Conservation (phyloP, 495 filamentous ascomycete species). For the Geopyxis carbonaria region DNA sequence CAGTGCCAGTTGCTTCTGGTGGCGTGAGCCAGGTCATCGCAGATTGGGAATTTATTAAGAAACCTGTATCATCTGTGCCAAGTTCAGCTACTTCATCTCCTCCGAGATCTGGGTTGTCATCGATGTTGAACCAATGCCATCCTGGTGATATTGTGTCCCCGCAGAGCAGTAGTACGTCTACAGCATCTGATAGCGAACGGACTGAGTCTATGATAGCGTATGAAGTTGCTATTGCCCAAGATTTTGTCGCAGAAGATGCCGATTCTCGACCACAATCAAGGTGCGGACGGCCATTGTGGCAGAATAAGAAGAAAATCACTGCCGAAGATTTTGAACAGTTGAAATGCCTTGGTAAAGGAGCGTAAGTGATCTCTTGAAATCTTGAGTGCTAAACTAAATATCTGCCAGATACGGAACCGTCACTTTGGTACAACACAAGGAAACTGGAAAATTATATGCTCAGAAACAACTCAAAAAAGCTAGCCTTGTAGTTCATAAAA, state of each 20-base stretch:
- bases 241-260: constrained; percentile 68
- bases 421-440: constrained; percentile 68
- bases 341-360: constrained; percentile 92
- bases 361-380: constrained; percentile 24
- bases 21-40: too few species aligned
- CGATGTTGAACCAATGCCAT: constrained; percentile 17
- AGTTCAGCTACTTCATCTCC: constrained; percentile 14
- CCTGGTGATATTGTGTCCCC: constrained; percentile 18
- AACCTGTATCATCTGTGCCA: background rate
- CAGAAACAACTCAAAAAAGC: constrained; percentile 99
- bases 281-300: constrained; percentile 9
- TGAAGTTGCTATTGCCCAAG: constrained; percentile 71
- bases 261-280: constrained; percentile 19
- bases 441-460: constrained; percentile 78
- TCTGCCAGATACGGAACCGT: constrained; percentile 58
- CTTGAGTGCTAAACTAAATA: constrained; percentile 5
- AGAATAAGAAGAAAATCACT: constrained; percentile 55
- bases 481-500: constrained; percentile 78
- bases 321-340: constrained; percentile 77
- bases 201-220: constrained; percentile 53
- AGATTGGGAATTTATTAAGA: constrained; percentile 5
- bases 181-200: constrained; percentile 39
- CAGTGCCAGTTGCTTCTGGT: too few species aligned
- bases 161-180: constrained; percentile 32
- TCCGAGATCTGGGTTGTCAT: constrained; percentile 11